These are phyloP conservation scores for Funneliformis mosseae DNA, from an alignment of 192 early-diverging fungal species.

Conservation along the genomic window DNA sequence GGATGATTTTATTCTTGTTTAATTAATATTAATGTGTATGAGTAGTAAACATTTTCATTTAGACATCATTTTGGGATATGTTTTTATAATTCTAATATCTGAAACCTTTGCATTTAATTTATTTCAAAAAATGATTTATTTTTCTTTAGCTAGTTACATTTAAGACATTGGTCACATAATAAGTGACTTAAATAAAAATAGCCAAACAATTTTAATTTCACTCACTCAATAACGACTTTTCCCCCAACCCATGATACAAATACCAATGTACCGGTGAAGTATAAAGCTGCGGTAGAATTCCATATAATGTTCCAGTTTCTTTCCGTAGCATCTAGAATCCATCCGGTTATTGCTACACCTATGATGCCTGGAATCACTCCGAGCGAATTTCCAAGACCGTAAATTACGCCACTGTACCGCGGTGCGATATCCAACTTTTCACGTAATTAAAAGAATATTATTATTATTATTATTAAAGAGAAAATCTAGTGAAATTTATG, in stretches of 20 bases:
- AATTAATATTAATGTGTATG: background rate
- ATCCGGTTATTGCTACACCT: conserved; percentile 39
- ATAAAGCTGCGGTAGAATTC: conserved; percentile 32
- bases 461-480: background rate
- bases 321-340: conserved; percentile 34
- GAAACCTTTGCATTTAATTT: background rate
- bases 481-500: background rate
- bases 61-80: background rate
- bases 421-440: conserved; percentile 44
- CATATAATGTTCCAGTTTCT: conserved; percentile 41
- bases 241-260: conserved; percentile 24
- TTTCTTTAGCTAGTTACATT: no score
- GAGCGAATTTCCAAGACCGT: conserved; percentile 43
- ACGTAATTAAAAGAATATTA: background rate
- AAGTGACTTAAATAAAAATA: no score
- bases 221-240: conserved; percentile 18
- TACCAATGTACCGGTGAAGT: conserved; percentile 29
- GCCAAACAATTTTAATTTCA: no score
- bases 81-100: background rate
- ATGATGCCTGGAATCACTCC: conserved; percentile 40
- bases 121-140: no score
- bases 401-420: conserved; percentile 45
- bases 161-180: no score
- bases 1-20: conserved; percentile 18
- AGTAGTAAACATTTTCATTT: background rate